Base-by-base conservation (phyloP, 116 monocot species). In the Zostera marina region DNA sequence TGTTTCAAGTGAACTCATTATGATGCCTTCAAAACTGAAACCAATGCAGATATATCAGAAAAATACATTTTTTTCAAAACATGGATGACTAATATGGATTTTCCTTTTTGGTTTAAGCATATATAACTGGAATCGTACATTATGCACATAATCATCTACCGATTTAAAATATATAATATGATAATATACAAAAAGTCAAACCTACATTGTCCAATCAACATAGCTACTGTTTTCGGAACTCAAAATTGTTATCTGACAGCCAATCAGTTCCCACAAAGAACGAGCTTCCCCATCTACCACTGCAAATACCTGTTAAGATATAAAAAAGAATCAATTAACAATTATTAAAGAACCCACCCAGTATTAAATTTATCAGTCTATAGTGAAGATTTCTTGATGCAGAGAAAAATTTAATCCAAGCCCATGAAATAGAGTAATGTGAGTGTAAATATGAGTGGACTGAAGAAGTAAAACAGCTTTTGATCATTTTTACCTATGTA, bases 131-230 rank as follows among this genome's bases (percentile, higher is more conserved):
- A 32, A 32, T 32, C 32, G 4, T 32, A 32, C 32, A 3, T 32
- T 32, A 32, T 32, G 32, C 32, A 32, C 32, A 32, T 32, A 32
- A 32, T 32, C 5, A 5, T 32, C 32, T 32, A 32, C 5, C 32
- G 5, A 32, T 32, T 5, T 0, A 32, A 32, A 32, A 32, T 5
- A 32, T 32, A 32, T 3, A 32, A 32, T 32, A 5, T 32, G 32
- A 32, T 32, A 32, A 32, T 32, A 32, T 32, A 5, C 5, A 32
- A 32, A 32, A 5, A 2, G 5, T 32, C 87, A 12, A 16, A 70
- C 88, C 64, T 80, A 88, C 94, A 73, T 77, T 79, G 88, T 80
- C 88, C 94, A 94, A 64, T 88, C 94, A 72, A 85, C 53, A 41
- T 55, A 24, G 25, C 25, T 63, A 54, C 61, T 66, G 40, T 38